phyloP scores from a whole-genome alignment of 2,329 filamentous ascomycete species.

The Chaetomium strumarium region DNA sequence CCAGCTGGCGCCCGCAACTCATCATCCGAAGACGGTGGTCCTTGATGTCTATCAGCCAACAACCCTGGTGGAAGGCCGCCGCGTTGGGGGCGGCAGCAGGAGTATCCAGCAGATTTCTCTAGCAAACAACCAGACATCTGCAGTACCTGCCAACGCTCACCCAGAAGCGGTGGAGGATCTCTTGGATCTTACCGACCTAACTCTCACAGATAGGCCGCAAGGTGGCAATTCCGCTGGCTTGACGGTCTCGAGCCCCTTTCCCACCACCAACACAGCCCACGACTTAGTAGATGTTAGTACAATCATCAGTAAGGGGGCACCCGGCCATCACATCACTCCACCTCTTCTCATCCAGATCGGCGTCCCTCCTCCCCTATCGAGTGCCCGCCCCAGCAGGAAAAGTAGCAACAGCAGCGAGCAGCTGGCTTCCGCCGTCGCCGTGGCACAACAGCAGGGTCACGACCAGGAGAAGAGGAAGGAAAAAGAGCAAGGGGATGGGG shows the following conservation, averaged over 20 bases:
- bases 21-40: background rate
- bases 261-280: background rate
- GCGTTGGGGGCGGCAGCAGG: background rate
- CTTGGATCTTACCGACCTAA: background rate
- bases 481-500: background rate
- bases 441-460: background rate
- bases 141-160: background rate
- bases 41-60: constrained; percentile 17
- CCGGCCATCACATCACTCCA: background rate
- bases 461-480: background rate
- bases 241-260: background rate
- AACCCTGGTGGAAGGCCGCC: constrained; percentile 6
- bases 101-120: constrained; percentile 1
- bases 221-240: no score
- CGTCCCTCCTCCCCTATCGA: background rate
- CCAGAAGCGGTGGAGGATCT: background rate
- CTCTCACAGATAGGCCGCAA: background rate
- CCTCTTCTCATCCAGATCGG: background rate
- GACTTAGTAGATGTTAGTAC: background rate
- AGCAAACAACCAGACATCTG: background rate
- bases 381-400: background rate
- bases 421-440: background rate
- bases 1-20: background rate
- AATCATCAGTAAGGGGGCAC: no score
- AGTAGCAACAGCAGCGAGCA: background rate